Conservation (phyloP, 1,284 basidiomycete species). For the Pyrrhoderma noxium region DNA sequence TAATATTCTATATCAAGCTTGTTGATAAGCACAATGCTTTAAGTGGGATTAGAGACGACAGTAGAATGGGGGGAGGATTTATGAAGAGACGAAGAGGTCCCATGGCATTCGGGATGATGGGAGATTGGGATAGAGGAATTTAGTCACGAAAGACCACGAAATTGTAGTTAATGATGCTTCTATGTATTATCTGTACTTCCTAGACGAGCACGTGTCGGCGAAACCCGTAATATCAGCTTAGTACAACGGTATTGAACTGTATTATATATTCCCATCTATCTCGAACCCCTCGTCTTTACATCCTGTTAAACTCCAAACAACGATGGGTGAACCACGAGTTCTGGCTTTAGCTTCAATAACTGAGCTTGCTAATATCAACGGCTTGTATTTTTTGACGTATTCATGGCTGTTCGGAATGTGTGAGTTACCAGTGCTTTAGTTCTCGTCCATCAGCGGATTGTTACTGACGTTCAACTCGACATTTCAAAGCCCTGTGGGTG, state of each 20-base stretch:
- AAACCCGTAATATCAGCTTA: too few relatives aligned
- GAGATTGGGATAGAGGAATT: constrained; percentile 18
- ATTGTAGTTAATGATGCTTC: neutral
- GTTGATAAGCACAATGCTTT: constrained; percentile 62
- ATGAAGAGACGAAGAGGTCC: constrained; percentile 22
- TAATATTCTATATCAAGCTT: constrained; percentile 35
- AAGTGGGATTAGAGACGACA: constrained; percentile 38
- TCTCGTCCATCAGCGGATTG: neutral
- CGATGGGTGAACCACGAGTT: constrained; percentile 13
- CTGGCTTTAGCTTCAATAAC: constrained; percentile 33
- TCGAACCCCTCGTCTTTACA: neutral
- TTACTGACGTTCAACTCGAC: constrained; percentile 6
- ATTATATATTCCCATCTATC: too few relatives aligned
- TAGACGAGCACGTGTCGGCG: neutral
- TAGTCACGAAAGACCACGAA: constrained; percentile 6
- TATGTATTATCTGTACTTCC: neutral
- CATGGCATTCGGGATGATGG: constrained; percentile 31
- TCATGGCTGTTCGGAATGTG: constrained; percentile 64
- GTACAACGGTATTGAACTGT: too few relatives aligned
- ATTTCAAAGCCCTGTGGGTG: constrained; percentile 52
- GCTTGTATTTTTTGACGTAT: constrained; percentile 50
- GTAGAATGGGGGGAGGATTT: constrained; percentile 22
- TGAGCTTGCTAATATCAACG: constrained; percentile 36
- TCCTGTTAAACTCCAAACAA: neutral
- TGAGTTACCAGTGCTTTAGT: constrained; percentile 33